Conservation (phyloP, 2,329 filamentous ascomycete species). For the Diplodia mutila region DNA sequence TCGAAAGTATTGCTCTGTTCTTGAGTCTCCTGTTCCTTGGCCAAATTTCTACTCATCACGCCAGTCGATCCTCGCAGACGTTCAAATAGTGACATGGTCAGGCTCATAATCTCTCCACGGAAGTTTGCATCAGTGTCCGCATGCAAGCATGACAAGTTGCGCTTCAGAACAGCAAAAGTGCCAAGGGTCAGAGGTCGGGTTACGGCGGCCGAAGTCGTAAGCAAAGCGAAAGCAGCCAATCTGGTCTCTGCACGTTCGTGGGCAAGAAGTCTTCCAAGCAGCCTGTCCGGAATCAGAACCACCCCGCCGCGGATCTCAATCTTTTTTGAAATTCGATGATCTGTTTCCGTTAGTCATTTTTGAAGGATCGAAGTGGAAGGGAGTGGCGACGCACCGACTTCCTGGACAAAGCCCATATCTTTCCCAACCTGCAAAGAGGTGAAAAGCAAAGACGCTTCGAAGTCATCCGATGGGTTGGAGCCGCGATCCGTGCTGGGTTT, state of each 20-base stretch:
- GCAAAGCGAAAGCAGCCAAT: slow-evolving; percentile 77
- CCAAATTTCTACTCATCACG: slow-evolving; percentile 34
- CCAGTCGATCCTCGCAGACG: slow-evolving; percentile 58
- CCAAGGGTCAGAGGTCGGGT: slow-evolving; percentile 70
- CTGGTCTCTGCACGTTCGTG: slow-evolving; percentile 58
- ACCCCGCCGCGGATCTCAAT: slow-evolving; percentile 35
- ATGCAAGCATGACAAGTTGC: slow-evolving; percentile 71
- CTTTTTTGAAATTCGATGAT: slow-evolving; percentile 32
- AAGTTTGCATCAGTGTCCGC: slow-evolving; percentile 86
- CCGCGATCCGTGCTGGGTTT: background rate
- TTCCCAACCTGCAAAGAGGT: slow-evolving; percentile 51
- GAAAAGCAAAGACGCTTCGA: slow-evolving; percentile 37
- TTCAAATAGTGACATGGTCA: slow-evolving; percentile 75
- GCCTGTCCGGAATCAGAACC: slow-evolving; percentile 59
- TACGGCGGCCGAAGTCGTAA: slow-evolving; percentile 74
- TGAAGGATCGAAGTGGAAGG: background rate
- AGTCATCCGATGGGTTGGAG: slow-evolving; percentile 33
- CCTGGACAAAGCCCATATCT: slow-evolving; percentile 50
- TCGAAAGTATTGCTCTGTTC: slow-evolving; percentile 26
- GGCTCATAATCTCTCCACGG: slow-evolving; percentile 76
- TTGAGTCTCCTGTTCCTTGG: background rate
- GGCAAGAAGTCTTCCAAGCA: slow-evolving; percentile 45
- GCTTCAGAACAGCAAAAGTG: slow-evolving; percentile 65
- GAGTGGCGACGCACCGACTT: slow-evolving; percentile 38
- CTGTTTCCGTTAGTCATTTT: slow-evolving; percentile 27